Evolutionary conservation across 305 asterid genomes (phyloP).

Genomic region (Andrographis paniculata): DNA sequence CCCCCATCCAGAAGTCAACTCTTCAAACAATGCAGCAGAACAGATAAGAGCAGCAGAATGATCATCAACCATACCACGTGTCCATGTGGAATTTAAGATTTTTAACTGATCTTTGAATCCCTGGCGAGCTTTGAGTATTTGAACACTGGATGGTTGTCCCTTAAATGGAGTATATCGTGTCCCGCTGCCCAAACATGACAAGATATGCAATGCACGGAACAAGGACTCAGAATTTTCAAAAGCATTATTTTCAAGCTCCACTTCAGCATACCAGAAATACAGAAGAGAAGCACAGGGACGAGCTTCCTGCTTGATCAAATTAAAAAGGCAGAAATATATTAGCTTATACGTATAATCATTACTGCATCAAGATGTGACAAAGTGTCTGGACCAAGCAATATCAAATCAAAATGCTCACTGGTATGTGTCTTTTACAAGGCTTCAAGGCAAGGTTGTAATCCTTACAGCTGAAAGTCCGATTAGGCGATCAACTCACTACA

Average conservation of each 20-base stretch:
- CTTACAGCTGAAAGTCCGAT: too few species aligned
- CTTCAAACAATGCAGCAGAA: conserved; percentile 87
- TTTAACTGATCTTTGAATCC: conserved; percentile 81
- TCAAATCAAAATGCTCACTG: too few species aligned
- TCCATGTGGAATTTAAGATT: conserved; percentile 50
- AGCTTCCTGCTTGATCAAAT: conserved; percentile 44
- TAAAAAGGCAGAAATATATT: background rate
- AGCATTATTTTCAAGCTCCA: conserved; percentile 51
- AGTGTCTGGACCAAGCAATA: too few species aligned
- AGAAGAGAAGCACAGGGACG: conserved; percentile 55
- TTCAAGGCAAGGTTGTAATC: conserved; percentile 3
- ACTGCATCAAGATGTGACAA: too few species aligned
- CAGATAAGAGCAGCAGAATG: conserved; percentile 68
- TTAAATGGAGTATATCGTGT: conserved; percentile 55
- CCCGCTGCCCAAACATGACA: conserved; percentile 86
- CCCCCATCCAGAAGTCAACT: conserved; percentile 67
- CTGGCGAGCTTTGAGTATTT: conserved; percentile 81
- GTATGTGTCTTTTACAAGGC: conserved; percentile 1
- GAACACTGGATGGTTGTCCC: conserved; percentile 59
- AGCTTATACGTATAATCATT: background rate
- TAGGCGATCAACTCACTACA: conserved; percentile 1
- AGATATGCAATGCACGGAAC: conserved; percentile 69
- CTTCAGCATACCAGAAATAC: conserved; percentile 90
- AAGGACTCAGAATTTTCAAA: conserved; percentile 40
- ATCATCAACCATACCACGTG: conserved; percentile 73